Evolutionary conservation across 1,284 basidiomycete genomes (phyloP).

Genomic region (Somion occarium): DNA sequence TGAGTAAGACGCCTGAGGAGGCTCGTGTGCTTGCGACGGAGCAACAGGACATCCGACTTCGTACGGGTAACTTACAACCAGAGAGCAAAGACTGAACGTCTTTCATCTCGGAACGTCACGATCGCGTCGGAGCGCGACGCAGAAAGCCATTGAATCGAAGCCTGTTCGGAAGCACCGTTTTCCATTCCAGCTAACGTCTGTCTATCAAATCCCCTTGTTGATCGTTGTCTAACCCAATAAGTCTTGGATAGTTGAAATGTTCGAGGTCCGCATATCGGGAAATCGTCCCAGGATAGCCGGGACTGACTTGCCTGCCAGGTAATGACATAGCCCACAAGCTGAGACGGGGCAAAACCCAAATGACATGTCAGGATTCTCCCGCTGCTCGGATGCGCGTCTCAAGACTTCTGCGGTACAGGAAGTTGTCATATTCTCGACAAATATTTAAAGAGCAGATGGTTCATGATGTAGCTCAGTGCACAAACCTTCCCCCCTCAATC

Average conservation of each 20-base stretch:
- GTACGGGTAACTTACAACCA: not conserved
- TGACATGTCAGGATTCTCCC: not conserved
- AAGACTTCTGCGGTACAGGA: not conserved
- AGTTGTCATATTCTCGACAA: not conserved
- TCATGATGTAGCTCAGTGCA: not conserved
- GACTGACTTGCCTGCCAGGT: not conserved
- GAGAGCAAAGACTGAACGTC: not conserved
- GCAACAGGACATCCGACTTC: not conserved
- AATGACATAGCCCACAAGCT: constrained; percentile 1
- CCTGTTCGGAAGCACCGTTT: constrained; percentile 1
- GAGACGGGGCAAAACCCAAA: not conserved
- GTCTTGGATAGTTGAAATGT: constrained; percentile 1
- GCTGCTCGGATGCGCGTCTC: not conserved
- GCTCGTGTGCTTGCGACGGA: not conserved
- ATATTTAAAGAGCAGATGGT: not conserved
- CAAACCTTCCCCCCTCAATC: not conserved
- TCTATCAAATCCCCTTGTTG: constrained; percentile 2
- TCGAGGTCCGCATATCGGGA: not conserved
- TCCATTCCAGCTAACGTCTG: not conserved
- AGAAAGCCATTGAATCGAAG: not conserved
- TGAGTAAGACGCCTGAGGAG: too few species aligned
- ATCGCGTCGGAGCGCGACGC: not conserved
- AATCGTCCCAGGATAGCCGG: not conserved
- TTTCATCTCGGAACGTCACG: not conserved
- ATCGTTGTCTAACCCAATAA: constrained; percentile 2